These are phyloP conservation scores for Ophiocordyceps australis DNA, from an alignment of 2,329 filamentous ascomycete genomes.

Conservation along the genomic window DNA sequence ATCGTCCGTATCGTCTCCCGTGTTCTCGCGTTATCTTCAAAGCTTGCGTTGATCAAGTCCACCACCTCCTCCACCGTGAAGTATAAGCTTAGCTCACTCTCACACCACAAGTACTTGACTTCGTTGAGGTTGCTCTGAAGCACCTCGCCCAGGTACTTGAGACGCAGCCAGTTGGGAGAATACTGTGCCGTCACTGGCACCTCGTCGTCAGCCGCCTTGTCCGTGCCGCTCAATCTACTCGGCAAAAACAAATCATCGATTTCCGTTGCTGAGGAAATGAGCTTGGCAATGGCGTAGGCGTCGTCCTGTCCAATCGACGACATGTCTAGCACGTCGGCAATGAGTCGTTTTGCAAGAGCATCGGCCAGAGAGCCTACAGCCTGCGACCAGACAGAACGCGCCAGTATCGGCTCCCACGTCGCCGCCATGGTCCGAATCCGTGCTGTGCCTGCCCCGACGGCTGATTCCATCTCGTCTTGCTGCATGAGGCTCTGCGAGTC, in stretches of 20 bases:
- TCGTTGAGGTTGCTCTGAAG: slow-evolving; percentile 49
- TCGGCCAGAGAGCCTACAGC: slow-evolving; percentile 42
- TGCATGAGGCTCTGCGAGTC: slow-evolving; percentile 41
- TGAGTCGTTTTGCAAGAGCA: slow-evolving; percentile 38
- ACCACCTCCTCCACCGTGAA: slow-evolving; percentile 42
- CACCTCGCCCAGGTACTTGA: slow-evolving; percentile 46
- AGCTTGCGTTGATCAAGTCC: slow-evolving; percentile 43
- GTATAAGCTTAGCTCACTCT: slow-evolving; percentile 46
- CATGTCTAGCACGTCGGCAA: slow-evolving; percentile 43
- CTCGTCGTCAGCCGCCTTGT: slow-evolving; percentile 14
- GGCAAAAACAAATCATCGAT: slow-evolving; percentile 43
- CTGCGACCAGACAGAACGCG: slow-evolving; percentile 43
- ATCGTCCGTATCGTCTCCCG: slow-evolving; percentile 41
- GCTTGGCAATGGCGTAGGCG: slow-evolving; percentile 39
- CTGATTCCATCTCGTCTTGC: slow-evolving; percentile 32
- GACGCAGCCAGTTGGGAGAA: slow-evolving; percentile 40
- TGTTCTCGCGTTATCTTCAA: slow-evolving; percentile 42
- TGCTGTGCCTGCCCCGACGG: slow-evolving; percentile 31
- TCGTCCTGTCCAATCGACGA: slow-evolving; percentile 43
- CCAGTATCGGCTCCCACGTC: slow-evolving; percentile 38
- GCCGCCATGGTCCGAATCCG: slow-evolving; percentile 34
- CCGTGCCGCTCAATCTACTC: slow-evolving; percentile 14
- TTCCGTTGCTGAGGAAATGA: slow-evolving; percentile 37
- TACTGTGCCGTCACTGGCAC: slow-evolving; percentile 41
- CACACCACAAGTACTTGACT: slow-evolving; percentile 43